Conservation (phyloP, 768 basidiomycete genomes). For the Leccinum imitatum region DNA sequence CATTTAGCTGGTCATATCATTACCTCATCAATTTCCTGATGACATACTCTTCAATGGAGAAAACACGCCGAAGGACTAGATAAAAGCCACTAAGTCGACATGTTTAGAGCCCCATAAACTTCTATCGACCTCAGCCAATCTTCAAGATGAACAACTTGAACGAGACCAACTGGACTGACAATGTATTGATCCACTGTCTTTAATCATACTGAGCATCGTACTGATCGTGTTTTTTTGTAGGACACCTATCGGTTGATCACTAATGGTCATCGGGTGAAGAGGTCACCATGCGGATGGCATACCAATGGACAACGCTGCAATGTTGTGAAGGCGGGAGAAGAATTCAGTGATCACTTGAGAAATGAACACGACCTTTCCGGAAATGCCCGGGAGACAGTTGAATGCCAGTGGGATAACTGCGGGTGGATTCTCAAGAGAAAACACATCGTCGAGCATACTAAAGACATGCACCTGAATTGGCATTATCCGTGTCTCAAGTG, state of each 20-base stretch:
- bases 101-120: neutral
- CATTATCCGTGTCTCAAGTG: no score
- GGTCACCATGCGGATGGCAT: constrained; percentile 11
- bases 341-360: constrained; percentile 3
- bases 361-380: no score
- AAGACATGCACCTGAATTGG: constrained; percentile 18
- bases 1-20: no score
- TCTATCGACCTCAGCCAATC: neutral
- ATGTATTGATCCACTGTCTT: constrained; percentile 9
- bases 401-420: constrained; percentile 21
- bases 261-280: neutral
- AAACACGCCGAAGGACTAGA: neutral
- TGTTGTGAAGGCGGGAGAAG: constrained; percentile 2
- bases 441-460: constrained; percentile 18
- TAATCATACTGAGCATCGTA: neutral
- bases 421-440: constrained; percentile 7
- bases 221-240: constrained; percentile 7
- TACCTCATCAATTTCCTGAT: no score
- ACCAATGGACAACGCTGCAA: constrained; percentile 12
- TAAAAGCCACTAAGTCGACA: constrained; percentile 6
- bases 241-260: constrained; percentile 7
- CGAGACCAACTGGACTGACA: neutral
- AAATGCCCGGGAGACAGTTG: no score
- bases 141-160: constrained; percentile 10
- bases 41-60: neutral